A percentile compares a stretch with the other conserved stretches of the same genome.
These are phyloP conservation scores for Catunica adiposa DNA, from an alignment of 2,329 filamentous ascomycete genomes.

Conservation along the genomic window DNA sequence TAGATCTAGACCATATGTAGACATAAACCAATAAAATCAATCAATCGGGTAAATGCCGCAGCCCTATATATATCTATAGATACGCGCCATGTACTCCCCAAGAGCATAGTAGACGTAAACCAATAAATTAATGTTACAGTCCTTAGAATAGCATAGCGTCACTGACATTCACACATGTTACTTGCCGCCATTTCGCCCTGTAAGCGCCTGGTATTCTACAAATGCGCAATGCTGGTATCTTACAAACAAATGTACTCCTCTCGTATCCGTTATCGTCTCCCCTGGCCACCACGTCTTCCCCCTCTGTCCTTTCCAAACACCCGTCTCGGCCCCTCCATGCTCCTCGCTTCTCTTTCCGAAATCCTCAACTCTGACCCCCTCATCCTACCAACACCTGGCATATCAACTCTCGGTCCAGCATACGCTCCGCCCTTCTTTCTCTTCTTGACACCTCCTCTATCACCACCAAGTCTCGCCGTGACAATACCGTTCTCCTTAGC, in stretches of 20 bases:
- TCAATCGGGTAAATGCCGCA: no score
- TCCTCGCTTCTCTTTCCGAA: slow-evolving; percentile 58
- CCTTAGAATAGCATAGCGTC: not conserved
- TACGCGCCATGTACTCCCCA: no score
- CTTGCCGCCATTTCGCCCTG: not conserved
- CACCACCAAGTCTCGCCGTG: slow-evolving; percentile 42
- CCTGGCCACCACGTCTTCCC: slow-evolving; percentile 16
- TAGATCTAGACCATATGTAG: no score
- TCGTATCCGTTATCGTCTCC: not conserved
- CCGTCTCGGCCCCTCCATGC: slow-evolving; percentile 41
- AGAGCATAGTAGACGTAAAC: no score
- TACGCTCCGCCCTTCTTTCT: slow-evolving; percentile 26
- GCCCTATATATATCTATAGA: no score
- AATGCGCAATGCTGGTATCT: not conserved
- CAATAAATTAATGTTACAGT: no score
- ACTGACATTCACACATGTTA: not conserved
- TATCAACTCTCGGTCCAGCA: slow-evolving; percentile 48
- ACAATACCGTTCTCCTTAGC: slow-evolving; percentile 84
- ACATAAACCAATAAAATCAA: no score
- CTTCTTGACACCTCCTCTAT: slow-evolving; percentile 20
- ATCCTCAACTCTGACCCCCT: slow-evolving; percentile 62
- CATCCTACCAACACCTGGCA: slow-evolving; percentile 66
- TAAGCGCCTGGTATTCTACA: not conserved
- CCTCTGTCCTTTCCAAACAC: slow-evolving; percentile 18
- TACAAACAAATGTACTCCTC: not conserved